phyloP scores from a whole-genome alignment of 2,329 filamentous ascomycete species.

The Ustulina deusta region DNA sequence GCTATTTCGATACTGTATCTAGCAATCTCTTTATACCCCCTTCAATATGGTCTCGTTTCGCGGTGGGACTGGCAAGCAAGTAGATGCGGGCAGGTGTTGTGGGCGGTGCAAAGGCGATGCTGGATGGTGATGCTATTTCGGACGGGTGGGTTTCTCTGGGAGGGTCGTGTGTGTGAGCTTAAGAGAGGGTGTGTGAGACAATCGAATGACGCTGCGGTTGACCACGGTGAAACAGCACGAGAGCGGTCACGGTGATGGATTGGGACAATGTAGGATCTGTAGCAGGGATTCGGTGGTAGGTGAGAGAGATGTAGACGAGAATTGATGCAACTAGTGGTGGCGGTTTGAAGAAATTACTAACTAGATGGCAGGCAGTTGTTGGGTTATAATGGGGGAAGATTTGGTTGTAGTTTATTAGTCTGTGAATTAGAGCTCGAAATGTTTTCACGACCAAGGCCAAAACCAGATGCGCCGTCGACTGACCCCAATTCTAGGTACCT shows the following conservation, averaged over 20 bases:
- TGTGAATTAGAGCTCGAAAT: conserved; percentile 45
- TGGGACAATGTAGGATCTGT: conserved; percentile 5
- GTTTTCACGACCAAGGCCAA: conserved; percentile 45
- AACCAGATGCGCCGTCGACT: conserved; percentile 36
- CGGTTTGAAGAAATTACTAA: conserved; percentile 27
- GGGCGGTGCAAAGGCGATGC: conserved; percentile 1
- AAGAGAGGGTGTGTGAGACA: conserved; percentile 11
- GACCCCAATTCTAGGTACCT: conserved; percentile 30
- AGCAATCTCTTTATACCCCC: not conserved
- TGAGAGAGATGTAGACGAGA: conserved; percentile 10
- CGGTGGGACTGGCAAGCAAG: conserved; percentile 10
- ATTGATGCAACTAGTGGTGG: conserved; percentile 29
- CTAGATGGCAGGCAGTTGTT: conserved; percentile 11
- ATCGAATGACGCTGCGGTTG: conserved; percentile 4
- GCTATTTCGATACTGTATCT: conserved; percentile 10
- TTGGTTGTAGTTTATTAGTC: conserved; percentile 36
- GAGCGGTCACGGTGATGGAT: conserved; percentile 12
- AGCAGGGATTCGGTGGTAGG: conserved; percentile 2
- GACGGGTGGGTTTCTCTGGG: conserved; percentile 9
- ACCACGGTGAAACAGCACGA: conserved; percentile 23
- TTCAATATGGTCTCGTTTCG: conserved; percentile 2
- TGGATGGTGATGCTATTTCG: conserved; percentile 17
- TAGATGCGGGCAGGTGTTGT: not conserved
- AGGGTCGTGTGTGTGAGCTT: conserved; percentile 5
- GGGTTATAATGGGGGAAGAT: conserved; percentile 32